Evolutionary conservation across 495 filamentous ascomycete species (phyloP).

Genomic region (Lophiotrema nucula): DNA sequence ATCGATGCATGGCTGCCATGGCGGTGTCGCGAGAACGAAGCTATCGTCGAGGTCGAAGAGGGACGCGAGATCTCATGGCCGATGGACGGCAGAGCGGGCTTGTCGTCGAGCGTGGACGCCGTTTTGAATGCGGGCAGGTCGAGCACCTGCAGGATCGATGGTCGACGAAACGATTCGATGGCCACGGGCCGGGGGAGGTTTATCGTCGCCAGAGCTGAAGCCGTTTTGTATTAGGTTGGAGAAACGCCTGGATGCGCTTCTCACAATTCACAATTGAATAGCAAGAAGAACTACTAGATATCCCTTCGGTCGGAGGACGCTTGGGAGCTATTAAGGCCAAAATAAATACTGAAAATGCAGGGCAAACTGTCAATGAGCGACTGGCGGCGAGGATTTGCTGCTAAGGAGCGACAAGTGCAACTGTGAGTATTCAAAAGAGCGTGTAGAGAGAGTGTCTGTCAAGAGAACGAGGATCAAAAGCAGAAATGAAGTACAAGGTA

Average conservation of each 20-base stretch:
- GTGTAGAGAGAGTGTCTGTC: background rate
- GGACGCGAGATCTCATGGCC: constrained; percentile 42
- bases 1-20: constrained; percentile 45
- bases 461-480: background rate
- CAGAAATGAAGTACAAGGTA: constrained; percentile 19
- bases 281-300: constrained; percentile 1
- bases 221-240: constrained; percentile 31
- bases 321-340: background rate
- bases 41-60: constrained; percentile 42
- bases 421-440: too few relatives aligned
- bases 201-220: constrained; percentile 34
- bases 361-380: constrained; percentile 1
- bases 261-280: constrained; percentile 21
- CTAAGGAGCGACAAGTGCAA: too few relatives aligned
- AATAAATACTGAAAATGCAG: background rate
- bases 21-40: constrained; percentile 40
- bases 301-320: background rate
- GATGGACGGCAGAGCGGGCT: constrained; percentile 33
- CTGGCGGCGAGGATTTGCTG: too few relatives aligned
- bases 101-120: constrained; percentile 30
- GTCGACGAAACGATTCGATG: constrained; percentile 31
- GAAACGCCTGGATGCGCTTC: constrained; percentile 33
- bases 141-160: constrained; percentile 30
- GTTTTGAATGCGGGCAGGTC: constrained; percentile 36
- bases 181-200: constrained; percentile 34